Percentiles rank a stretch among this genome's conserved stretches.
Conservation (phyloP, 495 filamentous ascomycete species). For the Neurospora cerealis region DNA sequence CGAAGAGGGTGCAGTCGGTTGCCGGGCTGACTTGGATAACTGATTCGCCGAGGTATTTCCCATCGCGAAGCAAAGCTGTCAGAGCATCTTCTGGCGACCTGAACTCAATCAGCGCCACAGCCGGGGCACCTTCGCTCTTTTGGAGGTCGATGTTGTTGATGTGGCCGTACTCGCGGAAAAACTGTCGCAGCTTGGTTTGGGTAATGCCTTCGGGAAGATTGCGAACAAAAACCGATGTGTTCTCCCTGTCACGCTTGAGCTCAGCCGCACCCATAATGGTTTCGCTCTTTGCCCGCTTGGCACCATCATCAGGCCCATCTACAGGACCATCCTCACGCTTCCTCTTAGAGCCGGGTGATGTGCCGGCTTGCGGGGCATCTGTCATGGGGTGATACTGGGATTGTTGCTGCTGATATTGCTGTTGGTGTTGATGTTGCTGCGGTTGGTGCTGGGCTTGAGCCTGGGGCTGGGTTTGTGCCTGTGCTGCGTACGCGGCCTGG, state of each 20-base stretch:
- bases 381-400: conserved; percentile 19
- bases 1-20: conserved; percentile 68
- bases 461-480: conserved; percentile 11
- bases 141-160: conserved; percentile 65
- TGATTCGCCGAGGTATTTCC: conserved; percentile 60
- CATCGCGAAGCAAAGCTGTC: conserved; percentile 67
- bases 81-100: conserved; percentile 66
- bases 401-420: conserved; percentile 1
- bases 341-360: conserved; percentile 46
- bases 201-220: conserved; percentile 61
- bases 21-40: conserved; percentile 64
- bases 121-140: conserved; percentile 46
- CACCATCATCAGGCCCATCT: conserved; percentile 30
- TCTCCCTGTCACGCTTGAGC: conserved; percentile 75
- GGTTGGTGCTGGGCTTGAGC: conserved; percentile 9
- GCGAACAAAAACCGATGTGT: conserved; percentile 71
- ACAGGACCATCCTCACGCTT: conserved; percentile 51
- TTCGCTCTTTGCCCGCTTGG: conserved; percentile 49
- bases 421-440: not conserved
- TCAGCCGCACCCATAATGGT: conserved; percentile 27
- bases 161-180: conserved; percentile 80
- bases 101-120: conserved; percentile 77
- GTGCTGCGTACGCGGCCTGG: conserved; percentile 8
- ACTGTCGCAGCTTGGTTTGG: conserved; percentile 67
- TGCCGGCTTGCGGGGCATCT: conserved; percentile 11